Percentiles rank a stretch among this genome's conserved stretches.
Conservation (phyloP, 768 basidiomycete genomes). For the Pholiota molesta region DNA sequence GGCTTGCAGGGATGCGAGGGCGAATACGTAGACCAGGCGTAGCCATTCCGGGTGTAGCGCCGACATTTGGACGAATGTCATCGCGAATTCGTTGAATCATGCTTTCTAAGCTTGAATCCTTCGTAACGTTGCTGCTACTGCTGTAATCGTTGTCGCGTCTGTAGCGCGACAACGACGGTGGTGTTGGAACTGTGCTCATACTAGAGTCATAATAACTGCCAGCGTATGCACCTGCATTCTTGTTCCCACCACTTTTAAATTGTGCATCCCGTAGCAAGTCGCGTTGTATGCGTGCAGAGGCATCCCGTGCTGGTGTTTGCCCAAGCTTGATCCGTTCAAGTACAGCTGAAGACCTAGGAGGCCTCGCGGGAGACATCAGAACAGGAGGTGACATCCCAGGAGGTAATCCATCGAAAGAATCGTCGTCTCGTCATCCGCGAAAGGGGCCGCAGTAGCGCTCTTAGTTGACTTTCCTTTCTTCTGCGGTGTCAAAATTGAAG, state of each 20-base stretch:
- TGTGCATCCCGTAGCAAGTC: conserved; percentile 64
- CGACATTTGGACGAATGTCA: conserved; percentile 24
- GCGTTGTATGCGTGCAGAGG: conserved; percentile 67
- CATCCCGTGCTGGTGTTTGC: conserved; percentile 73
- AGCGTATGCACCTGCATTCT: conserved; percentile 28
- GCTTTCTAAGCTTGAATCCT: conserved; percentile 66
- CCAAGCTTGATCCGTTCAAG: conserved; percentile 48
- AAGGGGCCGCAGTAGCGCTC: conserved; percentile 20
- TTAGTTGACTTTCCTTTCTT: conserved; percentile 27
- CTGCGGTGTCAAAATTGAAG: conserved; percentile 51
- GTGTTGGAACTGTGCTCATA: conserved; percentile 69
- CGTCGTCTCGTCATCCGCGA: conserved; percentile 40
- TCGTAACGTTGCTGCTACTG: conserved; percentile 48
- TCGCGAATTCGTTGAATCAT: conserved; percentile 59
- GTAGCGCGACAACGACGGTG: conserved; percentile 75
- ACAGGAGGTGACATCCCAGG: conserved; percentile 61
- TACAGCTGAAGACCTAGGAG: conserved; percentile 49
- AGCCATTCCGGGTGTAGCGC: conserved; percentile 25
- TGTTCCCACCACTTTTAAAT: conserved; percentile 36
- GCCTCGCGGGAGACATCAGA: conserved; percentile 59
- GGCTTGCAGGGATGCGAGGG: background rate
- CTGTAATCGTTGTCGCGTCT: conserved; percentile 41
- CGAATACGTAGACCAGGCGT: conserved; percentile 30
- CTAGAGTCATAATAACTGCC: conserved; percentile 55
- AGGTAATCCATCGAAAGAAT: conserved; percentile 56